Base-by-base conservation (phyloP, 2,329 filamentous ascomycete species). In the Aspergillus niger region DNA sequence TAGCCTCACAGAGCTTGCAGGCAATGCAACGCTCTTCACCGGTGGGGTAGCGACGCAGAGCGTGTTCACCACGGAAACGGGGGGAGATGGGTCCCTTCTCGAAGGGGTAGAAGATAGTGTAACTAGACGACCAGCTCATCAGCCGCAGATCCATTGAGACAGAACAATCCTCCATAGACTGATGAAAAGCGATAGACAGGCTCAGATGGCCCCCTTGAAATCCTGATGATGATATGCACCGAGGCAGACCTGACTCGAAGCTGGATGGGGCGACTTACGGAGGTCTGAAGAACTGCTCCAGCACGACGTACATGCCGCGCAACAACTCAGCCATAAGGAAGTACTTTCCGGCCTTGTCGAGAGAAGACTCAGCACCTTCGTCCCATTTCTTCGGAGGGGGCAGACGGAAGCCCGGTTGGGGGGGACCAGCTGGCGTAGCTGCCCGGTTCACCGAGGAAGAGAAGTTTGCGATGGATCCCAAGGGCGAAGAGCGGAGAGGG, bases 21-120 rank as follows among this genome's bases (percentile, higher is more conserved):
- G 95, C 95, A 80, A 99, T 99, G 84, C 95, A 99, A 71, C 95
- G 91, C 83, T 99, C 95, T 82, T 99, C 95, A 69, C 95, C 95
- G 3, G 94, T 96, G 30, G 95, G 95, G 80, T 99, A 99, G 74
- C 95, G 88, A 79, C 95, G 89, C 66, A 99, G 86, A 68, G 95
- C 95, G 82, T 99, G 95, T 80, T 99, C 95, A 77, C 95, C 95
- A 79, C 95, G 91, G 88, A 99, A 99, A 70, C 95, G 90, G 63
- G 95, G 95, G 38, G 93, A 97, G 77, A 99, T 97, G 63, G 95
- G 95, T 51, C 95, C 95, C 85, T 99, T 99, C 79, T 99, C 95
- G 80, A 97, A 99, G 47, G 95, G 95, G 76, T 99, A 99, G 83
- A 88, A 97, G 75, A 99, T 99, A 54, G 95, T 99, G 80, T 98